Evolutionary conservation across 192 early-diverging fungal species (phyloP).

Genomic region (Coemansia sp.): DNA sequence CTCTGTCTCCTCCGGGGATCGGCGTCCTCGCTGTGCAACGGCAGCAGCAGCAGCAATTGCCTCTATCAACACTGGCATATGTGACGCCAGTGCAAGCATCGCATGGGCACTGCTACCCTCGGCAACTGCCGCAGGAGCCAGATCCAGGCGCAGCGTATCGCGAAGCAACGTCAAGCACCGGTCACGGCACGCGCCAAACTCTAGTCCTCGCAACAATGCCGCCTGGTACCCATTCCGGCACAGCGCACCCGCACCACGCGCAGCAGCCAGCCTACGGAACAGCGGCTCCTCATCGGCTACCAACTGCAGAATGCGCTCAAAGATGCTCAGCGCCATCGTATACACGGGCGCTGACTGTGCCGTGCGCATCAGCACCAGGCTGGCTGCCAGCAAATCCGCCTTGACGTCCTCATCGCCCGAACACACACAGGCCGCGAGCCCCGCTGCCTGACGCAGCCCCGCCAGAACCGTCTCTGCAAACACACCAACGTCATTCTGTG

Average conservation of each 20-base stretch:
- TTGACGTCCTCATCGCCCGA: conserved; percentile 15
- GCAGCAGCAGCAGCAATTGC: conserved; percentile 5
- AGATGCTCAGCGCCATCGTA: conserved; percentile 28
- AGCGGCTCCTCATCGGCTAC: not conserved
- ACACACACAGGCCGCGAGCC: conserved; percentile 27
- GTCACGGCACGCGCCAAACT: conserved; percentile 29
- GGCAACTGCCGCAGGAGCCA: not conserved
- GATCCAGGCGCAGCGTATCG: conserved; percentile 10
- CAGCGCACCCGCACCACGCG: conserved; percentile 8
- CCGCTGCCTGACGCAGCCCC: conserved; percentile 24
- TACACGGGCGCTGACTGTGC: conserved; percentile 18
- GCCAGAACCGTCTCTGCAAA: conserved; percentile 39
- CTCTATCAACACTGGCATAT: conserved; percentile 20
- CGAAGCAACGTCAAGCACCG: conserved; percentile 30
- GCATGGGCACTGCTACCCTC: not conserved
- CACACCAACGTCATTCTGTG: conserved; percentile 7
- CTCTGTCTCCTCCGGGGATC: too few relatives aligned
- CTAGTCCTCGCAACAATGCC: conserved; percentile 30
- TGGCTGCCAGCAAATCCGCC: conserved; percentile 19
- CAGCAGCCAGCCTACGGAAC: conserved; percentile 3
- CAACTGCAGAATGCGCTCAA: conserved; percentile 37
- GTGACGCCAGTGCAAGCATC: conserved; percentile 25
- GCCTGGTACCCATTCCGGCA: conserved; percentile 9
- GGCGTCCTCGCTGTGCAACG: not conserved
- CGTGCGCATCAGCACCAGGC: conserved; percentile 29